phyloP scores from a whole-genome alignment of 2,329 filamentous ascomycete species.

The Clonostachys solani region DNA sequence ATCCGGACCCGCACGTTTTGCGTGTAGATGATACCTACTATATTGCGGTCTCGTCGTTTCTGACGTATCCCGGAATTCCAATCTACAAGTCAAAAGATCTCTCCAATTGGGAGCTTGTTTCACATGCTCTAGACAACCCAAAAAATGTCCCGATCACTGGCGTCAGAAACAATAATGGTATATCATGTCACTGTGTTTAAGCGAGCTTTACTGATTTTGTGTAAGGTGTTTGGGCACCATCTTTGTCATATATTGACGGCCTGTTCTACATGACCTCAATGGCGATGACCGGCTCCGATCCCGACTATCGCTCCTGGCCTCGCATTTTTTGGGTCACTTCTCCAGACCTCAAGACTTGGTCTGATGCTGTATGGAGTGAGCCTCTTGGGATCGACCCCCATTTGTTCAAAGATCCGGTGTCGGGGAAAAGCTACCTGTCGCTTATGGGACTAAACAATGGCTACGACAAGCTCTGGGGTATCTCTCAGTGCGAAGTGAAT shows the following conservation, averaged over 20 bases:
- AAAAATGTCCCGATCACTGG: conserved; percentile 6
- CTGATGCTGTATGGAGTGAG: conserved; percentile 17
- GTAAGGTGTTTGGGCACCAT: conserved; percentile 40
- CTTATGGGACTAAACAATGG: conserved; percentile 13
- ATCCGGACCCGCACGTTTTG: conserved; percentile 40
- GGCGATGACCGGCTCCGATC: conserved; percentile 25
- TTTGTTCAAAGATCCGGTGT: conserved; percentile 7
- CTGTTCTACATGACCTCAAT: conserved; percentile 34
- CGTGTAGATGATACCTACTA: conserved; percentile 42
- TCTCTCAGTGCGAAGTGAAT: conserved; percentile 13
- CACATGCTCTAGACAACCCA: conserved; percentile 19
- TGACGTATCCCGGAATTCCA: conserved; percentile 45
- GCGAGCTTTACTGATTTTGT: too few species aligned
- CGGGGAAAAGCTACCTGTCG: conserved; percentile 9
- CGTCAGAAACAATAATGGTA: neutral
- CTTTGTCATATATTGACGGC: conserved; percentile 33
- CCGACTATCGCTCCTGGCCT: conserved; percentile 30
- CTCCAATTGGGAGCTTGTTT: conserved; percentile 37
- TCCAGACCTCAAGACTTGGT: conserved; percentile 24
- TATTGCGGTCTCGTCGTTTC: conserved; percentile 46
- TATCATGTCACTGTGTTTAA: neutral
- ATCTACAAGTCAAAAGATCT: conserved; percentile 47
- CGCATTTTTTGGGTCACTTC: conserved; percentile 15
- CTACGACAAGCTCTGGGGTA: conserved; percentile 13
- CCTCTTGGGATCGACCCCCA: conserved; percentile 11